Evolutionary conservation across 331 rosid species (phyloP).

Genomic region (Acacia pycnantha): DNA sequence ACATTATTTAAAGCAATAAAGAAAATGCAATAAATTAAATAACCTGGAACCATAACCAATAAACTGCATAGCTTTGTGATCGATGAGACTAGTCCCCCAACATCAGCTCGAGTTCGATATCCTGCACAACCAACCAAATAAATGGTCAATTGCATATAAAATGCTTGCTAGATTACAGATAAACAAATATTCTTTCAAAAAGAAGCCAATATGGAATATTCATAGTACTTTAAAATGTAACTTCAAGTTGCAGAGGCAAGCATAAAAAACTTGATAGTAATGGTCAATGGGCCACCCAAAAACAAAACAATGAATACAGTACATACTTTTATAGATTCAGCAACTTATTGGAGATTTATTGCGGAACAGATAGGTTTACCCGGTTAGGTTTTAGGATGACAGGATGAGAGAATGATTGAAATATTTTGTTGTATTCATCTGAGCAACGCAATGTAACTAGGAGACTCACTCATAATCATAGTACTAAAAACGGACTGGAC

Average conservation of each 20-base stretch:
- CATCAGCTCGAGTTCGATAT: constrained; percentile 47
- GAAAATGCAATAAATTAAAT: constrained; percentile 25
- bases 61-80: constrained; percentile 74
- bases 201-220: neutral
- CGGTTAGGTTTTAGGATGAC: neutral
- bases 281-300: neutral
- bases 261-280: neutral
- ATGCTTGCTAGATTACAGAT: neutral
- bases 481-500: no score
- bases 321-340: neutral
- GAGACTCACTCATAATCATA: neutral
- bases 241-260: constrained; percentile 18
- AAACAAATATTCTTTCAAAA: constrained; percentile 10
- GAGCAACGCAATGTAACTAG: neutral
- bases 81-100: constrained; percentile 69
- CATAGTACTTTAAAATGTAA: neutral
- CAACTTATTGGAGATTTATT: neutral
- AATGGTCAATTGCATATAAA: constrained; percentile 22
- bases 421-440: neutral
- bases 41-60: constrained; percentile 90
- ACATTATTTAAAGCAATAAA: neutral
- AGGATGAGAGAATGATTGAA: neutral
- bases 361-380: neutral
- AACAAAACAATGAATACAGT: neutral
- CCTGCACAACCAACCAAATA: constrained; percentile 54